phyloP scores from a whole-genome alignment of 1,284 basidiomycete genomes.

The Cryptococcus wingfieldii region DNA sequence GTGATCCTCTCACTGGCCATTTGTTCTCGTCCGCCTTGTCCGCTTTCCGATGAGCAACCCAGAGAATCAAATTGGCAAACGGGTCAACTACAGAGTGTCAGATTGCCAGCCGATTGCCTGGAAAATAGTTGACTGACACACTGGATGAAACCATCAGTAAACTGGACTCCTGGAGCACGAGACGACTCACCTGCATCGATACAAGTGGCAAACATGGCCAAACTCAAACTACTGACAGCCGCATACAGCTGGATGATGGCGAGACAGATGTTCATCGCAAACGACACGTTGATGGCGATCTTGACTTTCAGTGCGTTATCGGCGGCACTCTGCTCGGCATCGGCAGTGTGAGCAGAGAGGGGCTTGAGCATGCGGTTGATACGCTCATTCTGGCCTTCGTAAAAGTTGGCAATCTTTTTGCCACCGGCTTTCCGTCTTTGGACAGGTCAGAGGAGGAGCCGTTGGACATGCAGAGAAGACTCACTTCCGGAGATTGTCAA shows the following conservation, averaged over 20 bases:
- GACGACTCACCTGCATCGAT: conserved; percentile 65
- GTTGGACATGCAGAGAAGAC: conserved; percentile 6
- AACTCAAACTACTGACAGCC: conserved; percentile 75
- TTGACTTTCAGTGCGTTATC: conserved; percentile 61
- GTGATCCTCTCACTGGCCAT: conserved; percentile 87
- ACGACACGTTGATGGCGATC: conserved; percentile 79
- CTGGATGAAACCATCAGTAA: background rate
- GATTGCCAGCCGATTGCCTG: background rate
- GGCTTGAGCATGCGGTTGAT: conserved; percentile 80
- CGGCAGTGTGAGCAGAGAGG: conserved; percentile 51
- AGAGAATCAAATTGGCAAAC: conserved; percentile 81
- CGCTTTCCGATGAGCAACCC: conserved; percentile 74
- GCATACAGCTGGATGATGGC: conserved; percentile 59
- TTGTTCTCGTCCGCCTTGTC: conserved; percentile 68
- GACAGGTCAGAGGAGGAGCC: background rate
- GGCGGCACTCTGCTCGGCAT: conserved; percentile 31
- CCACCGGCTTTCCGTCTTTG: conserved; percentile 18
- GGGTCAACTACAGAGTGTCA: conserved; percentile 60
- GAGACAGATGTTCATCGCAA: conserved; percentile 68
- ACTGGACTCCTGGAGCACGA: background rate
- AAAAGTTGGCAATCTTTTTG: conserved; percentile 56
- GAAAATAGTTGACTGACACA: conserved; percentile 16
- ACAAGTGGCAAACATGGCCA: conserved; percentile 83
- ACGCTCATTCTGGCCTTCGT: conserved; percentile 80
- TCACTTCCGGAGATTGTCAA: conserved; percentile 43